These are phyloP conservation scores for Ustilago esculenta DNA, from an alignment of 1,284 basidiomycete species.

Conservation along the genomic window DNA sequence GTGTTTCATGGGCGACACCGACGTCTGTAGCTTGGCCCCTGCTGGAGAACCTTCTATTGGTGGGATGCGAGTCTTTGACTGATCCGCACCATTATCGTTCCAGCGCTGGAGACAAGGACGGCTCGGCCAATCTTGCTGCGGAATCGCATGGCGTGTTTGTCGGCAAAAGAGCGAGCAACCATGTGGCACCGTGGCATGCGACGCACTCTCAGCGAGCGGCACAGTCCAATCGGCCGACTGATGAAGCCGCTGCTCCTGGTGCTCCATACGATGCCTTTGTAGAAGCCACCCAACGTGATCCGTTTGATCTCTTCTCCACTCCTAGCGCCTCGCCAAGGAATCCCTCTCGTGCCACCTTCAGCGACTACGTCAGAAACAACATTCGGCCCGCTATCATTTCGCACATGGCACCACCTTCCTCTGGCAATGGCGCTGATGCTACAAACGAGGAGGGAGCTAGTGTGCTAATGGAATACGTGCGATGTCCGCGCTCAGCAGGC, in stretches of 20 bases:
- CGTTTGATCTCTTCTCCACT: constrained; percentile 15
- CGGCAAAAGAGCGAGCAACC: constrained; percentile 2
- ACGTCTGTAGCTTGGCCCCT: constrained; percentile 16
- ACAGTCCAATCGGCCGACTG: not conserved
- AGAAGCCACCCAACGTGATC: constrained; percentile 1
- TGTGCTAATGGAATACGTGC: constrained; percentile 9
- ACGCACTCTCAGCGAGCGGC: constrained; percentile 9
- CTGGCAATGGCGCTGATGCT: not conserved
- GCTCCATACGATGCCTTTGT: not conserved
- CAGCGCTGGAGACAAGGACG: not conserved
- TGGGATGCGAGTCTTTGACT: constrained; percentile 13
- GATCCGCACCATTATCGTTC: constrained; percentile 1
- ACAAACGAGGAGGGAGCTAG: not conserved
- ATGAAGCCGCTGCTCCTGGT: not conserved
- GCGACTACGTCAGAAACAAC: constrained; percentile 11
- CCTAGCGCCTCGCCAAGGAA: not conserved
- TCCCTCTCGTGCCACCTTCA: not conserved
- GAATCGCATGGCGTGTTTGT: not conserved
- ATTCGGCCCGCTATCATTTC: constrained; percentile 24
- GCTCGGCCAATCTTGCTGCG: too few species aligned
- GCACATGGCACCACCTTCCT: not conserved
- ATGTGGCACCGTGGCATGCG: constrained; percentile 24
- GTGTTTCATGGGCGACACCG: constrained; percentile 18
- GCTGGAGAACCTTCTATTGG: constrained; percentile 17
- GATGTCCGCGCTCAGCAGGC: constrained; percentile 18